Evolutionary conservation across 2,329 filamentous ascomycete genomes (phyloP), one percentile per base, ranked within the genome.

Genomic region (Parascedosporium putredinis): DNA sequence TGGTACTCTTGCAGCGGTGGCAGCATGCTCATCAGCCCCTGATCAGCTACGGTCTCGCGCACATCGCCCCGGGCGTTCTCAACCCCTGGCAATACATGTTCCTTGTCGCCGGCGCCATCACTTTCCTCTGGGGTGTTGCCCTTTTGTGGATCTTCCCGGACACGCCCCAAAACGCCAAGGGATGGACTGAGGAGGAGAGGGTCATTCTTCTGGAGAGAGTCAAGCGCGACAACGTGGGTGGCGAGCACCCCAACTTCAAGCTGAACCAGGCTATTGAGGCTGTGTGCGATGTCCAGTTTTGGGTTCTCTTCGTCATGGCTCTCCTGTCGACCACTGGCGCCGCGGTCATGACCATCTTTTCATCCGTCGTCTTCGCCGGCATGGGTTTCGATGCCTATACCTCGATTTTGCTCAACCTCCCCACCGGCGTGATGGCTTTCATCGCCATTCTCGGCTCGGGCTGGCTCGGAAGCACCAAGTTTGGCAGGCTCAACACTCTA

Each of bases 241-340:
- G 73, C 0, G 70, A 75, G 31, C 68, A 72, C 8, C 60, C 69
- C 1, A 59, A 55, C 8, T 81, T 73, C 69, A 68, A 65, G 49
- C 71, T 70, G 66, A 62, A 70, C 4, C 79, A 83, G 56, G 62
- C 71, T 22, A 51, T 61, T 4, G 78, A 82, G 59, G 78, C 75
- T 45, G 58, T 81, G 0, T 49, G 66, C 9, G 79, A 81, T 33
- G 38, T 38, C 14, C 46, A 48, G 38, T 53, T 64, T 25, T 64
- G 61, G 58, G 57, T 56, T 8, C 59, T 63, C 49, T 53, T 59
- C 16, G 33, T 60, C 3, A 55, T 65, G 43, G 59, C 61, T 8
- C 56, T 60, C 4, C 54, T 61, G 7, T 62, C 59, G 2, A 60
- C 57, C 34, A 60, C 62, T 1, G 61, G 60, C 14, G 60, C 61